These are phyloP conservation scores for Pseudogymnoascus sp. DNA, from an alignment of 2,329 filamentous ascomycete species.

Conservation along the genomic window DNA sequence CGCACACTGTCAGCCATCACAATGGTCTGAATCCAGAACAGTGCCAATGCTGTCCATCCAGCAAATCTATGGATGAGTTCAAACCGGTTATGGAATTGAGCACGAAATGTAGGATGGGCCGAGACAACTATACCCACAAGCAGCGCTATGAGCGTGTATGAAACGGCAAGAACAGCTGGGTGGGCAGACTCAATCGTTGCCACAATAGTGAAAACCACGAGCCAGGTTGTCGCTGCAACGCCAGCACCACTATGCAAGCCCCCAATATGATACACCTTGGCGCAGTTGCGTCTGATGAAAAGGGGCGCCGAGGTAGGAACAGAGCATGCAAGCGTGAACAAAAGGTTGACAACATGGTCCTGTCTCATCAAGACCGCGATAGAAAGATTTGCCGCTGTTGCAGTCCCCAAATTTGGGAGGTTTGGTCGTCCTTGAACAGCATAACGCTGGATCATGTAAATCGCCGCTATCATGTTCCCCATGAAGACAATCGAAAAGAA, in stretches of 20 bases:
- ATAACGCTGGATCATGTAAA: slow-evolving; percentile 29
- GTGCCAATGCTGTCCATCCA: slow-evolving; percentile 59
- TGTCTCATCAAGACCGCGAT: slow-evolving; percentile 43
- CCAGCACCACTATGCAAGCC: slow-evolving; percentile 46
- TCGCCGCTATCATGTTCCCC: slow-evolving; percentile 38
- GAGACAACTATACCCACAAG: slow-evolving; percentile 53
- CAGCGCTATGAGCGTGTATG: slow-evolving; percentile 51
- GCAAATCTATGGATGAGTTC: slow-evolving; percentile 65
- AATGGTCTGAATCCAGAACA: slow-evolving; percentile 60
- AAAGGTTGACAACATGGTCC: slow-evolving; percentile 42
- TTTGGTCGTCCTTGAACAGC: neutral
- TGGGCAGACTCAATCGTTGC: slow-evolving; percentile 24
- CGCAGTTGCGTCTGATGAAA: slow-evolving; percentile 35
- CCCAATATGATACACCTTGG: slow-evolving; percentile 46
- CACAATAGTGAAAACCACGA: slow-evolving; percentile 31
- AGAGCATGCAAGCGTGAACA: slow-evolving; percentile 41
- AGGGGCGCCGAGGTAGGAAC: slow-evolving; percentile 38
- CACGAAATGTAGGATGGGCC: slow-evolving; percentile 58
- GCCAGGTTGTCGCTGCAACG: slow-evolving; percentile 42
- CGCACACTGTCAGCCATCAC: slow-evolving; percentile 43
- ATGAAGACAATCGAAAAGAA: slow-evolving; percentile 47
- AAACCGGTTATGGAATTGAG: slow-evolving; percentile 59
- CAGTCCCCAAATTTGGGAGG: slow-evolving; percentile 16
- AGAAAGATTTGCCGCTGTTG: slow-evolving; percentile 40
- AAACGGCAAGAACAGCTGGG: slow-evolving; percentile 34